Base-by-base conservation (phyloP, 2,329 filamentous ascomycete genomes). In the Fusarium haematococcum region DNA sequence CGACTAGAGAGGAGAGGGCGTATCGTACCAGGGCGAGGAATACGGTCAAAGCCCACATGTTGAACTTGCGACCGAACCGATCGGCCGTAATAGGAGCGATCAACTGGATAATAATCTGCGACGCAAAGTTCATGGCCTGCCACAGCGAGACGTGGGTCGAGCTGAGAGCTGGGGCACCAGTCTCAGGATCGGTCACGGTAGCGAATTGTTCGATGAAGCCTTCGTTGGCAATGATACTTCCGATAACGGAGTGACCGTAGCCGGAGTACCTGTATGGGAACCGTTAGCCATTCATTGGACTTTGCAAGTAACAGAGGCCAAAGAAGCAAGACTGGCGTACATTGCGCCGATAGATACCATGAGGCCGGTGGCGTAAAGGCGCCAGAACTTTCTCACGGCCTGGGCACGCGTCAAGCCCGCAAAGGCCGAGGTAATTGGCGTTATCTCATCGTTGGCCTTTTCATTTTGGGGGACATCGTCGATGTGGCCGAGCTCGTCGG, bases 141-240 rank as follows among this genome's bases (percentile, higher is more conserved):
- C 60, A 63, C 5, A 63, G 60, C 20, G 60, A 54, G 32, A 63
- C 35, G n/a, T 63, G 60, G 16, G 48, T 63, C 2, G 60, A 50
- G 14, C 25, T 48, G 27, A 63, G 60, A 20, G 35, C 60, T 1
- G 35, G 30, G 20, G 50, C n/a, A 6, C 60, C 60, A 1, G 60
- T 63, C 13, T 54, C 32, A 18, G 43, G 27, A n/a, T 63, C 60
- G 27, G 48, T 35, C 18, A 54, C 35, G 16, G 60, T 63, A 30
- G 60, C 60, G n/a, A 63, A 63, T n/a, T 54, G 43, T 8, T 39
- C 18, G 41, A 63, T 63, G 60, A 63, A 63, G 27, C 60, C 60
- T 32, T 41, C 35, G 20, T 63, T 63, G 20, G 60, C 60, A 32
- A 63, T 45, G 20, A 63, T 35, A 56, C 60, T 63, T 35, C 60